A percentile compares a stretch with the other conserved stretches of the same genome.
These are phyloP conservation scores for Crithidia fasciculata DNA, from an alignment of 208 protist genomes.

Conservation along the genomic window DNA sequence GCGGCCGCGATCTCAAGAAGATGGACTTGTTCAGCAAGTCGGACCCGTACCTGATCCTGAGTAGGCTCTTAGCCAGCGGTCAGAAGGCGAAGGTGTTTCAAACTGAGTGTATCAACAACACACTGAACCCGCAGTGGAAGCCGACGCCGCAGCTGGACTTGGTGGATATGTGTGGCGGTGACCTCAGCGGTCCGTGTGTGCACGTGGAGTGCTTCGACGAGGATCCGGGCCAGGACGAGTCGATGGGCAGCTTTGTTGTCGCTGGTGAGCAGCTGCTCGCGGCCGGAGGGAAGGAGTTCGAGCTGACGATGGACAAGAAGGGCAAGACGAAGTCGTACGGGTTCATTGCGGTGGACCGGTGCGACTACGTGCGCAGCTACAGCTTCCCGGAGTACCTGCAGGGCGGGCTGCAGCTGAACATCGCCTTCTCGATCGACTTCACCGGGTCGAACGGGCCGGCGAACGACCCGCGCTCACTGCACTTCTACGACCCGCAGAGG, in stretches of 20 bases:
- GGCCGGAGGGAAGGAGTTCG: constrained; percentile 19
- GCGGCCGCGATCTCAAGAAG: constrained; percentile 40
- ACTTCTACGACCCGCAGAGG: constrained; percentile 41
- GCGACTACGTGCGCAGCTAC: constrained; percentile 17
- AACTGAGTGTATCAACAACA: constrained; percentile 37
- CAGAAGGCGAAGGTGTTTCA: constrained; percentile 27
- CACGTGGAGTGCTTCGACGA: constrained; percentile 36
- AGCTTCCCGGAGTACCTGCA: constrained; percentile 72
- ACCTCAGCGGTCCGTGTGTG: constrained; percentile 22
- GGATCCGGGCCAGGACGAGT: constrained; percentile 14
- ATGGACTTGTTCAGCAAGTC: constrained; percentile 50
- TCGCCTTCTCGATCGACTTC: constrained; percentile 82
- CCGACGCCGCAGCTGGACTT: constrained; percentile 32
- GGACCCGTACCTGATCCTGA: constrained; percentile 35
- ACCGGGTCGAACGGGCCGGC: constrained; percentile 67
- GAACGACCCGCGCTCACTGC: constrained; percentile 55
- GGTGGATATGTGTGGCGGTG: constrained; percentile 38
- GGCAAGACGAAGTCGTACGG: constrained; percentile 40
- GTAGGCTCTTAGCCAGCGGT: constrained; percentile 20
- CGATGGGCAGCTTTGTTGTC: constrained; percentile 31
- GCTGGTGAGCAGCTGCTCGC: constrained; percentile 24
- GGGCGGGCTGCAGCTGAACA: constrained; percentile 58
- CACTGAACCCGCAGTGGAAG: constrained; percentile 46
- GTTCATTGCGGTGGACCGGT: constrained; percentile 26
- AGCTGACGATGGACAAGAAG: constrained; percentile 32